Conservation (phyloP, 176 grass and related monocot genomes). For the Guadua angustifolia region DNA sequence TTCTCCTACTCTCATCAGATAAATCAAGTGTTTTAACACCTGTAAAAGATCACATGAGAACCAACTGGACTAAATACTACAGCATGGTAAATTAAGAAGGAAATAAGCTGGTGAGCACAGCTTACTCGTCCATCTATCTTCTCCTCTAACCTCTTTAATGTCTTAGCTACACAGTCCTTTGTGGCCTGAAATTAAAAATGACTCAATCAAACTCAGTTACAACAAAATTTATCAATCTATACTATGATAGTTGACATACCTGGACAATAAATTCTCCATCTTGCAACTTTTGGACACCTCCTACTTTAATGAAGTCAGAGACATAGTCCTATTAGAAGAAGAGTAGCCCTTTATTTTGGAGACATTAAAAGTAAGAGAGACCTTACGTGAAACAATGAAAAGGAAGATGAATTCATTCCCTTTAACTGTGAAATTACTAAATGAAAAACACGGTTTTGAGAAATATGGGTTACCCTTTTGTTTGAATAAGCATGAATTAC, state of each 20-base stretch:
- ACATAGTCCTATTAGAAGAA: constrained; percentile 80
- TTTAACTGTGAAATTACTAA: background rate
- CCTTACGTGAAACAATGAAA: constrained; percentile 24
- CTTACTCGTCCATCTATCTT: constrained; percentile 97
- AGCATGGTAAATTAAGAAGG: constrained; percentile 7
- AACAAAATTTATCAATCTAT: constrained; percentile 6
- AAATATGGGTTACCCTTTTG: constrained; percentile 7
- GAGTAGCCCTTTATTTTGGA: constrained; percentile 3
- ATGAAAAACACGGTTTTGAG: background rate
- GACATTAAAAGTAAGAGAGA: constrained; percentile 43
- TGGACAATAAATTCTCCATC: constrained; percentile 99
- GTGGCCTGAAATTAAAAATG: constrained; percentile 69
- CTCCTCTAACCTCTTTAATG: constrained; percentile 94
- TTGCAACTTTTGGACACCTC: constrained; percentile 96
- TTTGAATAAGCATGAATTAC: constrained; percentile 48
- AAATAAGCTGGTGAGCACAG: constrained; percentile 27
- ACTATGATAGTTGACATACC: constrained; percentile 44
- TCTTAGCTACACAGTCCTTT: constrained; percentile 99
- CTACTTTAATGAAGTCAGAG: constrained; percentile 96
- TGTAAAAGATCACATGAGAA: constrained; percentile 49
- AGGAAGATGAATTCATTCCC: constrained; percentile 25
- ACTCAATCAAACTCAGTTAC: constrained; percentile 24
- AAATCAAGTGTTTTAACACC: constrained; percentile 94
- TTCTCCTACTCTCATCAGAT: constrained; percentile 92
- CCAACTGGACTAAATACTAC: constrained; percentile 33